phyloP scores from a whole-genome alignment of 352 stramenopile genomes.

The Globisporangium camurandrum region DNA sequence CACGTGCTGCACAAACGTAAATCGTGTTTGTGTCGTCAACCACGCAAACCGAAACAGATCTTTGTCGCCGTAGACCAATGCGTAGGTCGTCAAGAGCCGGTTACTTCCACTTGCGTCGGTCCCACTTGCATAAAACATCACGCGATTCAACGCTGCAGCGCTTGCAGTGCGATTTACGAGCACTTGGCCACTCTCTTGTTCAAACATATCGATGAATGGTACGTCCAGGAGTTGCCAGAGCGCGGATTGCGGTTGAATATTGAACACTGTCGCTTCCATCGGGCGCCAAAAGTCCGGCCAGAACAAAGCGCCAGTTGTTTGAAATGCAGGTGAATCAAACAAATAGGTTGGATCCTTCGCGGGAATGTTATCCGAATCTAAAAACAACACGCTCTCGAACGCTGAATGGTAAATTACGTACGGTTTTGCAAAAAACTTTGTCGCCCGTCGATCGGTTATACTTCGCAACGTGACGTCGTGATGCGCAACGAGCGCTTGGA shows the following conservation, averaged over 20 bases:
- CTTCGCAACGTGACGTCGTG: slow-evolving; percentile 51
- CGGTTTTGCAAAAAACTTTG: slow-evolving; percentile 70
- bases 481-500: slow-evolving; percentile 40
- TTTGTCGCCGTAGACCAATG: slow-evolving; percentile 69
- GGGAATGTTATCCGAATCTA: slow-evolving; percentile 81
- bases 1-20: slow-evolving; percentile 60
- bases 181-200: slow-evolving; percentile 76
- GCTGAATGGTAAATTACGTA: slow-evolving; percentile 69
- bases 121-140: slow-evolving; percentile 84
- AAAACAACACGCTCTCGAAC: slow-evolving; percentile 72
- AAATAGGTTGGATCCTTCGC: slow-evolving; percentile 74
- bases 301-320: slow-evolving; percentile 57
- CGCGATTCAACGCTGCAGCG: slow-evolving; percentile 39
- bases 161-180: slow-evolving; percentile 48
- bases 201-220: slow-evolving; percentile 83
- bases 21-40: slow-evolving; percentile 64
- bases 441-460: slow-evolving; percentile 52
- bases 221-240: slow-evolving; percentile 74
- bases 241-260: slow-evolving; percentile 59
- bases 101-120: slow-evolving; percentile 47
- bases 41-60: slow-evolving; percentile 75
- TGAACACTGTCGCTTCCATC: slow-evolving; percentile 49
- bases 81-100: slow-evolving; percentile 49
- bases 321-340: slow-evolving; percentile 63
- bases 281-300: slow-evolving; percentile 84